A percentile compares a stretch with the other conserved stretches of the same genome.
phyloP scores from a whole-genome alignment of 352 stramenopile species.

The Phytophthora sp. region DNA sequence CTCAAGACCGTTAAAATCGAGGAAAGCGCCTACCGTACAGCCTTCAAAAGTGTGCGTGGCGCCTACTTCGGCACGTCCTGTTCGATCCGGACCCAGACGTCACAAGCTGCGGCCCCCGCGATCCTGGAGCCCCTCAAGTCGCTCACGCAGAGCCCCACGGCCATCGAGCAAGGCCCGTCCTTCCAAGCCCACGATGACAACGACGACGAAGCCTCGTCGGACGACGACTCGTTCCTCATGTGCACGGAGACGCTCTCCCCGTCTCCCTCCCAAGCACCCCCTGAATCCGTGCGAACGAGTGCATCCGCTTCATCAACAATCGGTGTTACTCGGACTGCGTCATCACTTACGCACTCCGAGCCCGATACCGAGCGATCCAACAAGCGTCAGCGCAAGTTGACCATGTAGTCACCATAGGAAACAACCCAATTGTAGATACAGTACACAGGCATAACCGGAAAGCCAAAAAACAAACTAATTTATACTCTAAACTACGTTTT shows the following conservation, averaged over 20 bases:
- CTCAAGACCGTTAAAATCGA: conserved; percentile 34
- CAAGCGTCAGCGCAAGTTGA: conserved; percentile 41
- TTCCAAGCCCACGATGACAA: conserved; percentile 22
- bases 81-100: conserved; percentile 10
- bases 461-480: conserved; percentile 35
- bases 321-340: conserved; percentile 32
- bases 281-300: conserved; percentile 17
- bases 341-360: conserved; percentile 35
- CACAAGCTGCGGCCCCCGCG: conserved; percentile 23
- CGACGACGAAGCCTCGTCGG: conserved; percentile 11
- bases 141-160: conserved; percentile 39
- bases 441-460: conserved; percentile 12
- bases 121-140: conserved; percentile 35
- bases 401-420: conserved; percentile 38
- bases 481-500: conserved; percentile 32
- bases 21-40: conserved; percentile 35
- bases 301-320: conserved; percentile 31
- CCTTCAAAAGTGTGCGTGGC: conserved; percentile 44
- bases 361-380: conserved; percentile 25
- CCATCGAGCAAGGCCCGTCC: conserved; percentile 29
- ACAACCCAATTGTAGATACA: conserved; percentile 36
- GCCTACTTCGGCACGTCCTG: conserved; percentile 32
- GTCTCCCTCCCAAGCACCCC: conserved; percentile 34
- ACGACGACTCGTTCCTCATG: conserved; percentile 35
- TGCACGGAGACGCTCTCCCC: conserved; percentile 44